Conservation (phyloP, 129 eudicot genomes). For the Helichrysum umbraculigerum region DNA sequence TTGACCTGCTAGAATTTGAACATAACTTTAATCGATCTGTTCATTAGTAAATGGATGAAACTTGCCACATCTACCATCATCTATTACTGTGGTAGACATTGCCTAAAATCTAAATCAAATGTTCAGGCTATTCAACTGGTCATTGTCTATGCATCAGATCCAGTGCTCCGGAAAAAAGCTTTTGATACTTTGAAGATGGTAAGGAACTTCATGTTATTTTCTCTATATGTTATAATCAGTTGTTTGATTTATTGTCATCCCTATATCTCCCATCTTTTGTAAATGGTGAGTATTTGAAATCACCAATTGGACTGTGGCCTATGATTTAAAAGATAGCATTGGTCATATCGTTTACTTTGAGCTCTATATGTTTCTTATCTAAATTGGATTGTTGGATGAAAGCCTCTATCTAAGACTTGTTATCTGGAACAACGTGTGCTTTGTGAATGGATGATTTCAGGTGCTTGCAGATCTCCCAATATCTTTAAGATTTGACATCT, state of each 20-base stretch:
- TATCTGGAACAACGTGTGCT: neutral
- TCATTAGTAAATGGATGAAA: neutral
- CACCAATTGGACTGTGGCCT: neutral
- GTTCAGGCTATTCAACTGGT: constrained; percentile 75
- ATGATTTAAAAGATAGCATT: neutral
- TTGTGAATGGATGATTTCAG: constrained; percentile 45
- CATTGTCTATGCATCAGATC: constrained; percentile 81
- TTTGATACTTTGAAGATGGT: constrained; percentile 78
- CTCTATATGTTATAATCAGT: neutral
- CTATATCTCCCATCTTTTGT: constrained; percentile 11
- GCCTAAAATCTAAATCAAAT: constrained; percentile 21
- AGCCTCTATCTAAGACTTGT: neutral
- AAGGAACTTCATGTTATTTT: constrained; percentile 23
- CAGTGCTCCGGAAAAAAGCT: constrained; percentile 58
- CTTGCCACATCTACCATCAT: neutral
- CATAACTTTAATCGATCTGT: neutral
- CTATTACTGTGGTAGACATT: neutral
- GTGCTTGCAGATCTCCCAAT: constrained; percentile 77
- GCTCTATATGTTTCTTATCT: neutral
- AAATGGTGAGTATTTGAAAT: neutral
- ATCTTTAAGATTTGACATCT: constrained; percentile 62
- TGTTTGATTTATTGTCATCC: constrained; percentile 3
- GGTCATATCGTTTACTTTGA: neutral
- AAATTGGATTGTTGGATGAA: constrained; percentile 10
- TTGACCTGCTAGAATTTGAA: neutral